Evolutionary conservation across 23 red algal species (phyloP).

Genomic region (Porphyridium purpureum): DNA sequence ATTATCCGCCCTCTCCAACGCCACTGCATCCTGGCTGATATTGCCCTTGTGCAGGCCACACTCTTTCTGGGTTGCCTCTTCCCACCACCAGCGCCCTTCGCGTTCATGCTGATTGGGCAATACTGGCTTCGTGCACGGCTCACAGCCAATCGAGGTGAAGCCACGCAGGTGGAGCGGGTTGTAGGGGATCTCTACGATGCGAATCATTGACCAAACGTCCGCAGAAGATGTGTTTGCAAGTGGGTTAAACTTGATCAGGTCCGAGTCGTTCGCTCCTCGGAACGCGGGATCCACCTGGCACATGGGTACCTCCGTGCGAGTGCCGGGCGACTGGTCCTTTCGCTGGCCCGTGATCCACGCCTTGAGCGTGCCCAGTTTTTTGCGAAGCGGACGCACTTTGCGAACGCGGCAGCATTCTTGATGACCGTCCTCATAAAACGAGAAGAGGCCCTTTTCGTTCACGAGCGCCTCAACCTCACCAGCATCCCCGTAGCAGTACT

Average conservation of each 20-base stretch:
- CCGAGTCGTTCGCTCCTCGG: slow-evolving; percentile 31
- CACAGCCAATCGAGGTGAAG: slow-evolving; percentile 81
- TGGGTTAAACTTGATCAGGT: slow-evolving; percentile 94
- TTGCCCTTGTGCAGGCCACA: slow-evolving; percentile 95
- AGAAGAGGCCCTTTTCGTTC: slow-evolving; percentile 89
- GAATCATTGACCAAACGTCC: slow-evolving; percentile 83
- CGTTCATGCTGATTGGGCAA: slow-evolving; percentile 95
- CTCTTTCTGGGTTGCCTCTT: slow-evolving; percentile 95
- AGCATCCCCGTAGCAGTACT: slow-evolving; percentile 83
- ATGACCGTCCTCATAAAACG: slow-evolving; percentile 95
- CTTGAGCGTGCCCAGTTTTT: slow-evolving; percentile 57
- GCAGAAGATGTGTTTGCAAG: slow-evolving; percentile 41
- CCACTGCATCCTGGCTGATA: slow-evolving; percentile 28
- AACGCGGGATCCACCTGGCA: slow-evolving; percentile 84
- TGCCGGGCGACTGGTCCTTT: slow-evolving; percentile 85
- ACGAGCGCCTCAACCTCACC: slow-evolving; percentile 71
- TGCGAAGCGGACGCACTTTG: slow-evolving; percentile 73
- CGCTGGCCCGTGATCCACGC: slow-evolving; percentile 98
- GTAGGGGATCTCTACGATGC: slow-evolving; percentile 81
- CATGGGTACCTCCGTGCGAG: slow-evolving; percentile 59
- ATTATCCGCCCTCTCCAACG: slow-evolving; percentile 29
- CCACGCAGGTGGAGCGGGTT: slow-evolving; percentile 77
- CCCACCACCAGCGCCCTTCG: slow-evolving; percentile 99
- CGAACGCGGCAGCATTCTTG: slow-evolving; percentile 87
- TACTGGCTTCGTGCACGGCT: slow-evolving; percentile 82